phyloP scores from a whole-genome alignment of 148 eudicot species.

The Fagopyrum esculentum region DNA sequence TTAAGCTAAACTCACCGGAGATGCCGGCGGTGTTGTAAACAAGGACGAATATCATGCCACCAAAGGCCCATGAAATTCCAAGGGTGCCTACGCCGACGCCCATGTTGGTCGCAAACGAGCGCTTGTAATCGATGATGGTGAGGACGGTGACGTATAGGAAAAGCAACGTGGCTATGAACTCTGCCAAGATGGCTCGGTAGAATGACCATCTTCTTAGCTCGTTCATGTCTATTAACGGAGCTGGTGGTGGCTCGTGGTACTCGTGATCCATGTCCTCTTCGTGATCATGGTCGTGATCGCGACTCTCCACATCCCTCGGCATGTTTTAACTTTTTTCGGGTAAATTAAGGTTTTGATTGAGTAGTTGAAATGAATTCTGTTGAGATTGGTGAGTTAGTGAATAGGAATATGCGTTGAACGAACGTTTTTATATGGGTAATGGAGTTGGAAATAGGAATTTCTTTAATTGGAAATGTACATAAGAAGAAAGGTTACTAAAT shows the following conservation, averaged over 20 bases:
- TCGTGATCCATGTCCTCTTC: slow-evolving; percentile 14
- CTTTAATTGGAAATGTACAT: background rate
- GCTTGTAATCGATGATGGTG: slow-evolving; percentile 48
- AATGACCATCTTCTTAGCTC: slow-evolving; percentile 48
- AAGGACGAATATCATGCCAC: slow-evolving; percentile 29
- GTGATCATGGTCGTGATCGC: background rate
- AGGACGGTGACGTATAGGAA: slow-evolving; percentile 45
- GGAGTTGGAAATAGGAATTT: background rate
- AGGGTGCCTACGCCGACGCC: slow-evolving; percentile 50
- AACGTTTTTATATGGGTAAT: background rate
- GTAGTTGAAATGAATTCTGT: background rate
- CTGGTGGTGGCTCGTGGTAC: slow-evolving; percentile 55
- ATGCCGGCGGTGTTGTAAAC: slow-evolving; percentile 58
- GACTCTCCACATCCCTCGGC: background rate
- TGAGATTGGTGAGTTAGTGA: background rate
- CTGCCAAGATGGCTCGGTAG: slow-evolving; percentile 44
- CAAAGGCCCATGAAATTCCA: slow-evolving; percentile 63
- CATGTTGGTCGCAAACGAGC: slow-evolving; percentile 23
- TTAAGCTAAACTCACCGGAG: slow-evolving; percentile 26
- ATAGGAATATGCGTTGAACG: background rate
- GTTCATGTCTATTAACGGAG: slow-evolving; percentile 24
- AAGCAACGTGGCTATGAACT: slow-evolving; percentile 47
- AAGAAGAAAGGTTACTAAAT: background rate
- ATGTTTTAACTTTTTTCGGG: background rate
- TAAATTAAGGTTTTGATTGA: background rate